These are phyloP conservation scores for Geranium brycei DNA, from an alignment of 345 rosid genomes.

Conservation along the genomic window DNA sequence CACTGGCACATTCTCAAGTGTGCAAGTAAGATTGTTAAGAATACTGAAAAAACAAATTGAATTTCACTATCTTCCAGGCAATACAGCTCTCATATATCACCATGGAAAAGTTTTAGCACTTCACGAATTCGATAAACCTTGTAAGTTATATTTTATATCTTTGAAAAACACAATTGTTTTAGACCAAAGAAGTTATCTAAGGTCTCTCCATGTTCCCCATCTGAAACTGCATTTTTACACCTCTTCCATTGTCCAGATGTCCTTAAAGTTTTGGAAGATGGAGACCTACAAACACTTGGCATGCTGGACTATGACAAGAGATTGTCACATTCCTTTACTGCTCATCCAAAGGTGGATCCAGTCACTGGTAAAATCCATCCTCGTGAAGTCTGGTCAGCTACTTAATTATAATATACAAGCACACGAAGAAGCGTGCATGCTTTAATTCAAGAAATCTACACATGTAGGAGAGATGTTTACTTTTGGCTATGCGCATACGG, in stretches of 20 bases:
- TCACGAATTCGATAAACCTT: slow-evolving; percentile 83
- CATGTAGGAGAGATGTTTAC: slow-evolving; percentile 92
- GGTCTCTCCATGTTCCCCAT: neutral
- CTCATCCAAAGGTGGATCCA: slow-evolving; percentile 93
- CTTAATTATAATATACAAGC: too few relatives aligned
- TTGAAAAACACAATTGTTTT: too few relatives aligned
- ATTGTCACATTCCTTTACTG: slow-evolving; percentile 78
- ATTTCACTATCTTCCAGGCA: slow-evolving; percentile 38
- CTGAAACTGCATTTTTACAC: neutral
- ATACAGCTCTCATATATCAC: slow-evolving; percentile 79
- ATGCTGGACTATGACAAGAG: slow-evolving; percentile 89
- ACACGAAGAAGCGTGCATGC: neutral
- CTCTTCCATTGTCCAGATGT: slow-evolving; percentile 41
- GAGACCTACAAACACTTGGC: slow-evolving; percentile 93
- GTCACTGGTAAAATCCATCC: slow-evolving; percentile 46
- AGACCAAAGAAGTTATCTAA: too few relatives aligned
- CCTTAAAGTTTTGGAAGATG: slow-evolving; percentile 82
- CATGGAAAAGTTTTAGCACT: slow-evolving; percentile 83
- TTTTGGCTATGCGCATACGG: slow-evolving; percentile 63
- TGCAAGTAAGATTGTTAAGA: neutral
- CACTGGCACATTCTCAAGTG: too few relatives aligned
- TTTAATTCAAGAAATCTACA: slow-evolving; percentile 12
- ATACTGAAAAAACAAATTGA: slow-evolving; percentile 1
- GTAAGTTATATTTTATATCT: slow-evolving; percentile 23
- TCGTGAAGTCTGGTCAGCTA: neutral